These are phyloP conservation scores for Uromyces viciae-fabae DNA, from an alignment of 1,284 basidiomycete genomes.

Conservation along the genomic window DNA sequence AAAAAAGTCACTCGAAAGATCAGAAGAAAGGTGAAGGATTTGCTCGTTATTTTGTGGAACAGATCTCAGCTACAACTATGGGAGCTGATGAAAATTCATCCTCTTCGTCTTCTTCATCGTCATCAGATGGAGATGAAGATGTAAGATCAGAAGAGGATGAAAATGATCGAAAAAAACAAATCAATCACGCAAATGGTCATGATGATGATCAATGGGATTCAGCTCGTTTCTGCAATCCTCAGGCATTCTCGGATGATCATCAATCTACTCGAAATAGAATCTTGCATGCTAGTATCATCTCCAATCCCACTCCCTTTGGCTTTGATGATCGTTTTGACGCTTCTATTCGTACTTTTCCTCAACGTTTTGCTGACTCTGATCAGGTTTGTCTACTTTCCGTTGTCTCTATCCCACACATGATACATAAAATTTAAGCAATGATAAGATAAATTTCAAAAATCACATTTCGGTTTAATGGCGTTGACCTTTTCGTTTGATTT, in stretches of 20 bases:
- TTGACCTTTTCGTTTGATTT: no score
- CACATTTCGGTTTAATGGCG: no score
- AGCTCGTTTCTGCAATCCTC: not conserved
- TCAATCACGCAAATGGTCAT: not conserved
- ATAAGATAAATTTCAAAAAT: no score
- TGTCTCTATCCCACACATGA: not conserved
- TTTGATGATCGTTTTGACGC: constrained; percentile 51
- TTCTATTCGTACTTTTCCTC: constrained; percentile 23
- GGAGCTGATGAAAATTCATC: constrained; percentile 51
- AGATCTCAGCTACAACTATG: constrained; percentile 60
- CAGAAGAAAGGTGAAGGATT: constrained; percentile 59
- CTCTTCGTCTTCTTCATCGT: constrained; percentile 46
- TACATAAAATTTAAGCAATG: not conserved
- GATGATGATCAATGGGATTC: constrained; percentile 19
- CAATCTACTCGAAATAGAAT: not conserved
- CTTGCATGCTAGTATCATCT: constrained; percentile 23
- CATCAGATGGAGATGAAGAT: constrained; percentile 27
- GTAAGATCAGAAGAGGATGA: not conserved
- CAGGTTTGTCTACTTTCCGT: not conserved
- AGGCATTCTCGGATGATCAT: no score
- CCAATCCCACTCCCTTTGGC: constrained; percentile 47
- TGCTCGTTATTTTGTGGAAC: constrained; percentile 68
- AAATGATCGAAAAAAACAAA: not conserved
- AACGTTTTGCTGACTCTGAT: constrained; percentile 1
- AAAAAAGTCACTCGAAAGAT: not conserved